phyloP scores from a whole-genome alignment of 352 stramenopile genomes.

The Blastocystis sp. region DNA sequence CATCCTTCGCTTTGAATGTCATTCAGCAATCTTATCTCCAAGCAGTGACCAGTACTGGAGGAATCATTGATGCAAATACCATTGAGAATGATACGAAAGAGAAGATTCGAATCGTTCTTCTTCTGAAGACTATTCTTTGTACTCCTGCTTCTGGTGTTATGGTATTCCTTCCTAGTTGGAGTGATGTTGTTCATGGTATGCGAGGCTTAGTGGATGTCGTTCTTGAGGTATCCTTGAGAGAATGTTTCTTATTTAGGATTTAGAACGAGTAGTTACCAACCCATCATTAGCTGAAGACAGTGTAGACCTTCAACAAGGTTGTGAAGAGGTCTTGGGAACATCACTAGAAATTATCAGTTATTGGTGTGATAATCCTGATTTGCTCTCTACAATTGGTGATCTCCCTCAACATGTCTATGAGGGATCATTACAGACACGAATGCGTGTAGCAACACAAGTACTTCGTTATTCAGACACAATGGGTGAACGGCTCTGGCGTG shows the following conservation, averaged over 20 bases:
- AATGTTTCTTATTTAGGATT: neutral
- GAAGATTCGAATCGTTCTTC: slow-evolving; percentile 15
- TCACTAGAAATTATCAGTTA: slow-evolving; percentile 15
- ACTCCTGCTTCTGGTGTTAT: neutral
- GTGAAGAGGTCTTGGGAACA: neutral
- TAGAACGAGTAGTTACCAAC: neutral
- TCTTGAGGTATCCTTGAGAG: neutral
- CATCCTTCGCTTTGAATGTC: neutral
- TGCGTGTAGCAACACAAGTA: neutral
- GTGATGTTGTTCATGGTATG: neutral
- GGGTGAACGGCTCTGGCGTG: neutral
- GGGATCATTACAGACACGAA: neutral
- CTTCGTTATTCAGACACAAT: neutral
- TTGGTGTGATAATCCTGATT: neutral
- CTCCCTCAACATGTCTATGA: neutral
- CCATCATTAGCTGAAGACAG: neutral
- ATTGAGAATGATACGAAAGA: slow-evolving; percentile 1
- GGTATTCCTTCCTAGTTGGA: slow-evolving; percentile 7
- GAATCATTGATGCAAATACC: neutral
- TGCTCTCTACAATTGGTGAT: neutral
- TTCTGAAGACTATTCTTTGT: slow-evolving; percentile 46
- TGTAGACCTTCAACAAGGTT: neutral
- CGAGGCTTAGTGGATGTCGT: neutral
- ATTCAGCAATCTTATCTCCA: neutral
- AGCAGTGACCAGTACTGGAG: neutral